Conservation (phyloP, 2,329 filamentous ascomycete genomes). For the Neonectria magnoliae region DNA sequence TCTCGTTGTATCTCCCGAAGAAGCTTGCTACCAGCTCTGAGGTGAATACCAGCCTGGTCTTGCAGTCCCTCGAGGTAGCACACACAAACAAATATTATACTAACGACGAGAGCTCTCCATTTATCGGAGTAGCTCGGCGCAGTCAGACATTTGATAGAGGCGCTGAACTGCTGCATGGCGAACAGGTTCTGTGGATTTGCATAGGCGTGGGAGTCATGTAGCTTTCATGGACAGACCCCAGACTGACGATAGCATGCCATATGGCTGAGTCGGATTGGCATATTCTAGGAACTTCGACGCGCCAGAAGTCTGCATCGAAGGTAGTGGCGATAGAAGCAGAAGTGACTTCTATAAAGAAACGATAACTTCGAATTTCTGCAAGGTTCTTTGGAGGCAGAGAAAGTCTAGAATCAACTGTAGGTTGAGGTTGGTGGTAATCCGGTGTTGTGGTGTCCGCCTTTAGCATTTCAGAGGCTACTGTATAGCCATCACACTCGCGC, state of each 20-base stretch:
- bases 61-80: slow-evolving; percentile 20
- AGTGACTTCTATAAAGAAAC: slow-evolving; percentile 16
- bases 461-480: background rate
- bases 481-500: slow-evolving; percentile 21
- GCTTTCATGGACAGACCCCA: slow-evolving; percentile 16
- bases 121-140: slow-evolving; percentile 7
- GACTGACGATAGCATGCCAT: slow-evolving; percentile 27
- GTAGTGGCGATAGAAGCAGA: background rate
- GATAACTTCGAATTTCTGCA: slow-evolving; percentile 17
- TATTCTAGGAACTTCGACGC: background rate
- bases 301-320: slow-evolving; percentile 25
- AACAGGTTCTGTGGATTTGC: background rate
- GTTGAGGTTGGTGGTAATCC: background rate
- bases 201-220: background rate
- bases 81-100: slow-evolving; percentile 18
- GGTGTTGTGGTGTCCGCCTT: background rate
- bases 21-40: slow-evolving; percentile 14
- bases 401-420: background rate
- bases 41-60: slow-evolving; percentile 14
- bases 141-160: background rate
- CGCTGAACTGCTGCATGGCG: slow-evolving; percentile 13
- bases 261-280: slow-evolving; percentile 20
- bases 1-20: background rate
- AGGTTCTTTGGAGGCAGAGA: background rate
- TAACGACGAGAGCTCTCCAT: slow-evolving; percentile 23